Evolutionary conservation across 345 rosid genomes (phyloP), one percentile per base, ranked within the genome.

Genomic region (Streptanthus diversifolius): DNA sequence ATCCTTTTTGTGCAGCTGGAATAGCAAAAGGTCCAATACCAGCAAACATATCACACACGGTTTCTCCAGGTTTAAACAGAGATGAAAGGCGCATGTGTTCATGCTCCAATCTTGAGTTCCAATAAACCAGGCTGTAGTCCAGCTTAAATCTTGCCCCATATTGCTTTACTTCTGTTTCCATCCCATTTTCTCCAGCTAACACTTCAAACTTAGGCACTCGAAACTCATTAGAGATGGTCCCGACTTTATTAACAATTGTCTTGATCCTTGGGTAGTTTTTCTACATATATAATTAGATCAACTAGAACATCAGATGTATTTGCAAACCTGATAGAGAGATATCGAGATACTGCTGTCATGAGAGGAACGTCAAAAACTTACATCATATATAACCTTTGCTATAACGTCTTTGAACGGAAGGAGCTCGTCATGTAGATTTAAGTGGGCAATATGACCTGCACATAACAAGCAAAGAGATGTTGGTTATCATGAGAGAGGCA

Each of bases 1-100:
- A 93, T 52, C 98, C 97, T 77, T 84, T 91, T 40, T 85, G 96
- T 40, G 95, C 96, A 37, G 97, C 97, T 55, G 97, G 96, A 79
- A 93, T 85, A 48, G 96, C 93, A 79, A 91, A 93, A 59, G 98
- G 98, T 49, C 97, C 98, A 76, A 93, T 85, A 44, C 97, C 98
- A 73, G 98, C 86, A 85, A 91, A 91, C 97, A 91, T 88, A 77
- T 93, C 97, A 84, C 96, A 93, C 41, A 93, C 85, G 22, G 80
- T 88, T 74, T 93, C 97, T 68, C 93, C 96, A 11, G 93, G 83
- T 80, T 18, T 77, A 73, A 91, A 93, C 48, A 77, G 83, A 57
- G 98, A 85, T 17, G 89, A 84, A 66, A 93, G 82, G 49, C 96
- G 80, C 79, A 82, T 83, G 77, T 93, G 98, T 67, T 93, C 98